These are phyloP conservation scores for Apiotrichum laibachii DNA, from an alignment of 1,284 basidiomycete genomes.

Conservation along the genomic window DNA sequence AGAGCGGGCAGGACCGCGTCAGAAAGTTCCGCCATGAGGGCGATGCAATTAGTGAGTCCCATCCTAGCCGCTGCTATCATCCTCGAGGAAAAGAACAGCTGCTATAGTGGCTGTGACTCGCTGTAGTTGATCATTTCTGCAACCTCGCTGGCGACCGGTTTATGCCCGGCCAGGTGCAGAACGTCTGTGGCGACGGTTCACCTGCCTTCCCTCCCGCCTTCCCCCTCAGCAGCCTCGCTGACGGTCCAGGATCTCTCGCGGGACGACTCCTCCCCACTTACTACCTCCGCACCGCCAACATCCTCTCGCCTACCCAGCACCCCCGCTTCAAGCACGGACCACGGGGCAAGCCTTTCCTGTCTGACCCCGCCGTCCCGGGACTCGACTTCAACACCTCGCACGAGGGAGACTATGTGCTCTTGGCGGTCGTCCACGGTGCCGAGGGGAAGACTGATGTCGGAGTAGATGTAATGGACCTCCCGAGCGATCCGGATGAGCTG, in stretches of 20 bases:
- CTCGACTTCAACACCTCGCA: constrained; percentile 46
- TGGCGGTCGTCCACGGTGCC: constrained; percentile 21
- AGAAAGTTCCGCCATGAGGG: constrained; percentile 32
- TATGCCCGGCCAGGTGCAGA: neutral
- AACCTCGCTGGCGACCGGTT: too few species aligned
- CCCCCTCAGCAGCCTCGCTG: neutral
- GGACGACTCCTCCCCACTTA: constrained; percentile 38
- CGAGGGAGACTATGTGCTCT: constrained; percentile 38
- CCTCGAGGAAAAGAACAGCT: too few species aligned
- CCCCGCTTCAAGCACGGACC: constrained; percentile 25
- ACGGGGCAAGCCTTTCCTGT: constrained; percentile 41
- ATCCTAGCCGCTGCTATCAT: neutral
- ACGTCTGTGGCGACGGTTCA: too few species aligned
- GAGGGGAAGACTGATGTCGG: constrained; percentile 25
- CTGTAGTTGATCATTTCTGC: too few species aligned
- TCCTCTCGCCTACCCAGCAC: constrained; percentile 14
- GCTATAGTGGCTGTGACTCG: too few species aligned
- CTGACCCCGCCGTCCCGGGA: constrained; percentile 23
- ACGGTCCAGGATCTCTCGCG: constrained; percentile 31
- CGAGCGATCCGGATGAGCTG: constrained; percentile 24
- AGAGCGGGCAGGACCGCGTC: constrained; percentile 26
- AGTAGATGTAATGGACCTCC: constrained; percentile 43
- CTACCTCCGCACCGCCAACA: constrained; percentile 27
- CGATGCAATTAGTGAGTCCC: constrained; percentile 30
- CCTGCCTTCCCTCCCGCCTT: neutral